Evolutionary conservation across 2,329 filamentous ascomycete species (phyloP), one percentile per base, ranked within the genome.

Genomic region (Exophiala phaeomuriformis): DNA sequence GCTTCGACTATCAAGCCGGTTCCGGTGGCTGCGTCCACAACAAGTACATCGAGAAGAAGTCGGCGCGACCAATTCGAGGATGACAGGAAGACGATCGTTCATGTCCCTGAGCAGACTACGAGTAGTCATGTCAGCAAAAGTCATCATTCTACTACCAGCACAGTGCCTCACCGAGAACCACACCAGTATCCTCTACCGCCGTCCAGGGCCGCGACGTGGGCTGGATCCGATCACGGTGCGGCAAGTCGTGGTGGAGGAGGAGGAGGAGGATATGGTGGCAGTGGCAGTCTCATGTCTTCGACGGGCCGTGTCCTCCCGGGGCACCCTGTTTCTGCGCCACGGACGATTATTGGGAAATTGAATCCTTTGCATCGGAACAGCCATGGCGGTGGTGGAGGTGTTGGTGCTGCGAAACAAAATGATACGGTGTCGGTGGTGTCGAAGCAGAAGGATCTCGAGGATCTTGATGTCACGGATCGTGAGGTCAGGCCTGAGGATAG

Each of bases 401-500:
- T 36, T 27, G 45, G 44, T 1, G 51, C 55, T 9, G 51, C 9
- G 4, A 44, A 56, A 7, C 52, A 6, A 10, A 10, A 6, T 41
- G 39, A 41, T 28, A 27, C 12, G 1, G 9, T 27, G 10, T 41
- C 39, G 30, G 54, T 61, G 37, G 44, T 61, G 4, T 57, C 58
- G 19, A 63, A 61, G 42, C 47, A 61, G 39, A 58, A 61, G 48
- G 61, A 62, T 29, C 28, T 58, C 19, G 50, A 40, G 36, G 47
- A 47, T 28, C 28, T 62, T 12, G 55, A 60, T 49, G 48, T 62
- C 8, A 50, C 54, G 49, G 52, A 53, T 35, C 37, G 47, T 35
- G 61, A 63, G 52, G 57, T 63, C 27, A 51, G 56, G 41, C 61
- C 61, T 6, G 57, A 59, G 42, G 61, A 63, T 45, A 61, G 58